phyloP scores from a whole-genome alignment of 768 basidiomycete species.

The Macrolepiota fuliginosa region DNA sequence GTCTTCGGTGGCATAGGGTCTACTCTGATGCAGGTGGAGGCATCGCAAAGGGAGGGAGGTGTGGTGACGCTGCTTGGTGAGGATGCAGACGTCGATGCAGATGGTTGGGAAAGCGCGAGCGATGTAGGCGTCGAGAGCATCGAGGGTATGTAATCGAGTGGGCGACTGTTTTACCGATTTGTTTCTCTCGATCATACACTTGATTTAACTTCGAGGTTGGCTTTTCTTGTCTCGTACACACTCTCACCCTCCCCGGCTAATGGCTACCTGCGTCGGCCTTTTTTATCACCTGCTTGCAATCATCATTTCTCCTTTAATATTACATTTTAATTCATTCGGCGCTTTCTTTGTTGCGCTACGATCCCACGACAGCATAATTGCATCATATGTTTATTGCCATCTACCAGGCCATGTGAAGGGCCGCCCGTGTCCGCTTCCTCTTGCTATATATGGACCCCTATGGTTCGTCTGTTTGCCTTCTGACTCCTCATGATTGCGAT shows the following conservation, averaged over 20 bases:
- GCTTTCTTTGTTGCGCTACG: too few relatives aligned
- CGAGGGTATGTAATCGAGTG: neutral
- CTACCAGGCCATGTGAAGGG: neutral
- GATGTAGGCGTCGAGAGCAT: constrained; percentile 5
- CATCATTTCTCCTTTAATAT: too few relatives aligned
- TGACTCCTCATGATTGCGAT: neutral
- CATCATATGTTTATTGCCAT: neutral
- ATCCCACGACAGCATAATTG: too few relatives aligned
- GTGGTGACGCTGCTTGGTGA: neutral
- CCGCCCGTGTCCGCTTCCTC: too few relatives aligned
- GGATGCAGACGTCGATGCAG: constrained; percentile 5
- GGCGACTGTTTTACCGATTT: neutral
- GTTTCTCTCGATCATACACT: neutral
- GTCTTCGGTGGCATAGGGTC: neutral
- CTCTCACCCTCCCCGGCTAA: neutral
- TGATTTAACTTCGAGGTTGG: neutral
- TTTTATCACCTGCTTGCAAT: neutral
- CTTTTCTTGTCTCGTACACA: neutral
- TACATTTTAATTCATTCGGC: neutral
- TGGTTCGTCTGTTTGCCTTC: neutral
- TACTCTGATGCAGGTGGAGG: neutral
- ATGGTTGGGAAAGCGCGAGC: constrained; percentile 14
- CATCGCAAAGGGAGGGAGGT: neutral
- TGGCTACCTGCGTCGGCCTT: neutral
- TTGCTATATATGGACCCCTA: neutral